Evolutionary conservation across 1,284 basidiomycete species (phyloP).

Genomic region (Coniophora puteana): DNA sequence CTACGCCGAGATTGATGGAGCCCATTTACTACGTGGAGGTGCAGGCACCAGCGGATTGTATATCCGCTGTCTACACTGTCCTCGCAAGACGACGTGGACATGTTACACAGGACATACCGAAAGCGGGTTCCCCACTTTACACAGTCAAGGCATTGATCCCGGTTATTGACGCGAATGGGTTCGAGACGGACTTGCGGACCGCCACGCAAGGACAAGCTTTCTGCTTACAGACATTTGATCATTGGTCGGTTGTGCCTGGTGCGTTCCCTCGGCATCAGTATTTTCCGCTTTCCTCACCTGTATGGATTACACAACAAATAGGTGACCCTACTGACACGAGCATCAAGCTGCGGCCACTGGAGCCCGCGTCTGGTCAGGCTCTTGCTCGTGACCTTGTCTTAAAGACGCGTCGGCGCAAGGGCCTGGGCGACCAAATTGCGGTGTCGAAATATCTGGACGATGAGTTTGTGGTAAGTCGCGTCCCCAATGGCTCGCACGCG

Average conservation of each 20-base stretch:
- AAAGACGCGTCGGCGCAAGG: constrained; percentile 95
- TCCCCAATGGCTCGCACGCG: constrained; percentile 21
- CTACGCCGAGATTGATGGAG: constrained; percentile 90
- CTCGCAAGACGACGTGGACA: constrained; percentile 95
- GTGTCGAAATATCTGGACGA: constrained; percentile 94
- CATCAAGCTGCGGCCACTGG: constrained; percentile 92
- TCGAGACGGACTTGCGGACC: constrained; percentile 96
- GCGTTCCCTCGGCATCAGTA: constrained; percentile 21
- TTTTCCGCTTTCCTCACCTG: constrained; percentile 9
- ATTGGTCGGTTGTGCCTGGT: constrained; percentile 98
- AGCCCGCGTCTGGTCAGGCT: constrained; percentile 94
- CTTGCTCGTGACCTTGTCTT: constrained; percentile 90
- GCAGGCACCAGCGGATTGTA: constrained; percentile 96
- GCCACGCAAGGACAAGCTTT: constrained; percentile 98
- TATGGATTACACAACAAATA: constrained; percentile 29
- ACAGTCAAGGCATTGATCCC: constrained; percentile 98
- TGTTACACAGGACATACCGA: constrained; percentile 96
- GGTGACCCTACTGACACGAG: constrained; percentile 95
- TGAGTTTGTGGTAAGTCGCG: constrained; percentile 77
- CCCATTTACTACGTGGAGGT: constrained; percentile 99
- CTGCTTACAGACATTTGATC: constrained; percentile 93
- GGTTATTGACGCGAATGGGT: constrained; percentile 97
- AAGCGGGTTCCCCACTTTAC: constrained; percentile 95
- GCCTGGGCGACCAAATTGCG: constrained; percentile 89
- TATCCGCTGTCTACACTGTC: constrained; percentile 96